Evolutionary conservation across 2,329 filamentous ascomycete species (phyloP).

Genomic region (Dothiorella sarmentorum): DNA sequence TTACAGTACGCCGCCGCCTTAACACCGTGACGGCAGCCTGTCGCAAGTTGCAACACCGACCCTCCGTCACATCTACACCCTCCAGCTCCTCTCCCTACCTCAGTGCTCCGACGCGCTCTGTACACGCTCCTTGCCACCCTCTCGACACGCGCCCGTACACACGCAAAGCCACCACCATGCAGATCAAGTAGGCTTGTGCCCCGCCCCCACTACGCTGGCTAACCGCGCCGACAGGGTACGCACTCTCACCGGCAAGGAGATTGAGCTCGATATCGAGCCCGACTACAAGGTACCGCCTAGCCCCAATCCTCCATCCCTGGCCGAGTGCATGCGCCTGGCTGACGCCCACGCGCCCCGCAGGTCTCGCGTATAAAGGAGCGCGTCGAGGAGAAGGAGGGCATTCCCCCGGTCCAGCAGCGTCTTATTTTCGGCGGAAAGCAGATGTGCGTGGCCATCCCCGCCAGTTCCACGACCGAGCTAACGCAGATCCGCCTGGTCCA

Average conservation of each 20-base stretch:
- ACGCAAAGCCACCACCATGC: slow-evolving; percentile 21
- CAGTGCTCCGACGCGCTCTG: not conserved
- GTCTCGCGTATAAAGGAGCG: slow-evolving; percentile 97
- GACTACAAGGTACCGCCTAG: slow-evolving; percentile 75
- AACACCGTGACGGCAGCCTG: too few relatives aligned
- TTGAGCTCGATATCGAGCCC: slow-evolving; percentile 94
- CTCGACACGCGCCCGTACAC: not conserved
- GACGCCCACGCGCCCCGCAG: slow-evolving; percentile 43
- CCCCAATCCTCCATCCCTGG: not conserved
- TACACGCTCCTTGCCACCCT: not conserved
- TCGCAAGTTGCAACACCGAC: not conserved
- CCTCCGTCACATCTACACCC: not conserved
- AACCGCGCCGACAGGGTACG: slow-evolving; percentile 65
- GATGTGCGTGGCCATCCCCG: slow-evolving; percentile 59
- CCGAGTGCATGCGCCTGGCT: not conserved
- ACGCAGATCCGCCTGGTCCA: slow-evolving; percentile 39
- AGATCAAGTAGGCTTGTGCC: slow-evolving; percentile 29
- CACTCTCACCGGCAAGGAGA: slow-evolving; percentile 97
- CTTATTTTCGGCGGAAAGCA: slow-evolving; percentile 97
- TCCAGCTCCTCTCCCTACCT: not conserved
- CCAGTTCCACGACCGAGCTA: not conserved
- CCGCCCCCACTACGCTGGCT: slow-evolving; percentile 14
- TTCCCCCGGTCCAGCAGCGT: slow-evolving; percentile 93
- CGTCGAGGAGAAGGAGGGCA: slow-evolving; percentile 98
- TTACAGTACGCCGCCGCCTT: too few relatives aligned